Evolutionary conservation across 192 early-diverging fungal species (phyloP), one percentile per base, ranked within the genome.

Genomic region (Coemansia sp.): DNA sequence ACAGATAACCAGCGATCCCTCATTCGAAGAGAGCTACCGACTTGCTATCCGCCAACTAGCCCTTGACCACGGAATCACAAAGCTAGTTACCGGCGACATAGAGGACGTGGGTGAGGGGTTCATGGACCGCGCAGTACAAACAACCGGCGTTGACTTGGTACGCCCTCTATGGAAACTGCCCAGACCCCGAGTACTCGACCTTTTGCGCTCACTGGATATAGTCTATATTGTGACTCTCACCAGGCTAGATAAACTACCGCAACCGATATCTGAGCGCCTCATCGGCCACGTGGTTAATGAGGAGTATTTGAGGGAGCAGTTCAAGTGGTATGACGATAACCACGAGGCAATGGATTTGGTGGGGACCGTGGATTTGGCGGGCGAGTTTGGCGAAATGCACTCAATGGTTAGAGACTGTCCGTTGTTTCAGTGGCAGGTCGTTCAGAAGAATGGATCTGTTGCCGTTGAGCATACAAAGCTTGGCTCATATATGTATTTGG

Each of bases 351-450:
- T 47, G 6, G 66, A 68, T 36, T n/a, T 69, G 34, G 35, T 10
- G 18, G 21, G 55, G 12, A 25, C 41, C 9, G 82, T 90, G 8
- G 88, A 89, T 50, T 64, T 81, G 61, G 82, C 81, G 25, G 89
- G 89, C 11, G 89, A 91, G 65, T 82, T 76, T 41, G 89, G 89
- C 11, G 89, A 91, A 65, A 89, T 86, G 50, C 89, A 91, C 53
- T 88, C 88, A 2, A 88, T 89, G 88, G 86, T 87, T 3, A 61
- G 86, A 1, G 73, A 87, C 34, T 86, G 83, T n/a, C 85, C 87
- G 7, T 69, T 83, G 12, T 79, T 84, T 13, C 71, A 60, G 7
- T 68, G 68, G 43, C 73, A 72, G 14, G 62, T 38, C 42, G 69
- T 41, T 59, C 69, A 56, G 2, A 8, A 1, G 16, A 60, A 43